Evolutionary conservation across 2,329 filamentous ascomycete species (phyloP).

Genomic region (Pyrenochaeta sp.): DNA sequence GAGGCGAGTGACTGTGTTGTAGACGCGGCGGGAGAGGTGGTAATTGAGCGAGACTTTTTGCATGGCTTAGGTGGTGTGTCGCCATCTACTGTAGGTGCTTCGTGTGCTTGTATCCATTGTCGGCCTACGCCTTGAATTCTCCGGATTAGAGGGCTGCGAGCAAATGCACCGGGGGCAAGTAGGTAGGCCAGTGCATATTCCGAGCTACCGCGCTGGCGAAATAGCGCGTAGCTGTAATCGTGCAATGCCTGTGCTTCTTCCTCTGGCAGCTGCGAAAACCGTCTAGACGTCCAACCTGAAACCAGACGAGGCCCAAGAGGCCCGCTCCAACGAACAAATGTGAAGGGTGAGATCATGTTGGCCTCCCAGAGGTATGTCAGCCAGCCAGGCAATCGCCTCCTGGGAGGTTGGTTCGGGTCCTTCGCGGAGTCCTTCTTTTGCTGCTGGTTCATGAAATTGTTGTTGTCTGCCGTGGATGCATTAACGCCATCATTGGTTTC

Average conservation of each 20-base stretch:
- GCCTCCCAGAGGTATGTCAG: slow-evolving; percentile 94
- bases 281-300: slow-evolving; percentile 91
- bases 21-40: neutral
- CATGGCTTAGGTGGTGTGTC: slow-evolving; percentile 25
- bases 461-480: slow-evolving; percentile 66
- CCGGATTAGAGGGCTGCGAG: slow-evolving; percentile 84
- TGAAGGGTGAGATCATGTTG: slow-evolving; percentile 90
- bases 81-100: slow-evolving; percentile 34
- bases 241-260: slow-evolving; percentile 86
- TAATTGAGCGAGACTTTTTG: neutral
- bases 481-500: slow-evolving; percentile 74
- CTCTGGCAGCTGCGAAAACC: slow-evolving; percentile 86
- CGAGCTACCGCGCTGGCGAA: slow-evolving; percentile 88
- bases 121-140: slow-evolving; percentile 87
- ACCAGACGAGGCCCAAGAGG: slow-evolving; percentile 91
- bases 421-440: slow-evolving; percentile 51
- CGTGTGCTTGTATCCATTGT: slow-evolving; percentile 60
- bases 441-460: slow-evolving; percentile 63
- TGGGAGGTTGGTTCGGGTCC: slow-evolving; percentile 56
- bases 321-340: slow-evolving; percentile 84
- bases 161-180: slow-evolving; percentile 91
- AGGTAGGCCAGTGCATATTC: slow-evolving; percentile 95
- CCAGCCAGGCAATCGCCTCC: slow-evolving; percentile 79
- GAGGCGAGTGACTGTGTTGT: slow-evolving; percentile 1
- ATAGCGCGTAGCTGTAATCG: slow-evolving; percentile 93